These are phyloP conservation scores for Phellopilus nigrolimitatus DNA, from an alignment of 1,284 basidiomycete species.

Conservation along the genomic window DNA sequence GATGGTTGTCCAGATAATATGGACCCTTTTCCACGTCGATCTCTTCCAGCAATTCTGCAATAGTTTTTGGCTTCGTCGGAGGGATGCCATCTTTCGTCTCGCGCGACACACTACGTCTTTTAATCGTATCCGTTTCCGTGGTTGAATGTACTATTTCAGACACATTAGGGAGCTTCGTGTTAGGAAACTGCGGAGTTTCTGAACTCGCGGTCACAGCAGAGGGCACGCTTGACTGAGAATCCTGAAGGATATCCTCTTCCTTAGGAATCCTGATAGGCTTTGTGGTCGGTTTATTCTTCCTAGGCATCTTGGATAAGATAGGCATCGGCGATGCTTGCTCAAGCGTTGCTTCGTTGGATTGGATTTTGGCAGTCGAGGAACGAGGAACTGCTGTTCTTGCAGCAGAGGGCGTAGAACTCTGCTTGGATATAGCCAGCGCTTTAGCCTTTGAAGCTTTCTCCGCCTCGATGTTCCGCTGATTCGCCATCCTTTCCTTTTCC, in stretches of 20 bases:
- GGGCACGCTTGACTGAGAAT: slow-evolving; percentile 39
- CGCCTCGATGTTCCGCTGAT: slow-evolving; percentile 23
- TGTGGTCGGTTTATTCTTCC: slow-evolving; percentile 65
- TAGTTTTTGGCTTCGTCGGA: slow-evolving; percentile 40
- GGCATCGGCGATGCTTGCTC: slow-evolving; percentile 54
- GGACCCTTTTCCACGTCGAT: slow-evolving; percentile 55
- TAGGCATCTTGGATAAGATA: slow-evolving; percentile 72
- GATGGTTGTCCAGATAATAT: slow-evolving; percentile 60
- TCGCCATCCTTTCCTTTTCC: slow-evolving; percentile 29
- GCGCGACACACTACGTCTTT: slow-evolving; percentile 51
- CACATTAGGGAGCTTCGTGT: slow-evolving; percentile 27
- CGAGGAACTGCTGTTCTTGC: slow-evolving; percentile 23
- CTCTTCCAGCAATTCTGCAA: slow-evolving; percentile 60
- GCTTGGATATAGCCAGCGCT: slow-evolving; percentile 24
- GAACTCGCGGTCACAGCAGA: slow-evolving; percentile 38
- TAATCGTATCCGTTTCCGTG: slow-evolving; percentile 36
- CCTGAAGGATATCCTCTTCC: slow-evolving; percentile 48
- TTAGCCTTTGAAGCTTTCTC: slow-evolving; percentile 31
- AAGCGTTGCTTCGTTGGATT: slow-evolving; percentile 22
- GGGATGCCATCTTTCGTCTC: slow-evolving; percentile 48
- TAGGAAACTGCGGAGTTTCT: slow-evolving; percentile 37
- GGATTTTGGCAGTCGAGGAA: slow-evolving; percentile 20
- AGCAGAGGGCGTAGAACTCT: slow-evolving; percentile 25
- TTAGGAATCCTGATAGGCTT: slow-evolving; percentile 56
- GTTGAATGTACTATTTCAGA: slow-evolving; percentile 12